A percentile compares a stretch with the other conserved stretches of the same genome.
Conservation (phyloP, 2,329 filamentous ascomycete genomes). For the Fusarium verrucosum region DNA sequence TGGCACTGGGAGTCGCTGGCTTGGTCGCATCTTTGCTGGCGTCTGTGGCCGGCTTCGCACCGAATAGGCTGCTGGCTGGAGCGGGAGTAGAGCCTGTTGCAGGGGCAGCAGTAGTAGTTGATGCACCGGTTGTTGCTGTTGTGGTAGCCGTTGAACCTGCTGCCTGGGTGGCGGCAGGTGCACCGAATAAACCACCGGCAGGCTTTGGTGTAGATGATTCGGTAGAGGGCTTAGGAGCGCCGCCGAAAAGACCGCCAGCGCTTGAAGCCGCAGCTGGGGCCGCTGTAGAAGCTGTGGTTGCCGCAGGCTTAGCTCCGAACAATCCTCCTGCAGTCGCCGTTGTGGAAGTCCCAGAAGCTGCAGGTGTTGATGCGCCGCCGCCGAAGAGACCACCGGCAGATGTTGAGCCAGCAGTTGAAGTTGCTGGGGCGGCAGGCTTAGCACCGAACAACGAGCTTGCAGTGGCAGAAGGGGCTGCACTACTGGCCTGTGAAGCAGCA, state of each 20-base stretch:
- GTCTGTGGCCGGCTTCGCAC: conserved; percentile 48
- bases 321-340: conserved; percentile 46
- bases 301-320: conserved; percentile 48
- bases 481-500: conserved; percentile 32
- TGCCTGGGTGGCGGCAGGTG: conserved; percentile 31
- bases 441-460: conserved; percentile 52
- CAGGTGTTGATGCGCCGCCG: conserved; percentile 42
- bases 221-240: conserved; percentile 35
- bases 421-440: conserved; percentile 52
- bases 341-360: conserved; percentile 44
- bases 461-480: conserved; percentile 35
- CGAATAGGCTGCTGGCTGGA: conserved; percentile 48
- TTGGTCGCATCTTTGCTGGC: conserved; percentile 45
- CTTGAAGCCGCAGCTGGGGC: conserved; percentile 43
- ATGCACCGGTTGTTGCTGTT: conserved; percentile 36
- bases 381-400: conserved; percentile 51
- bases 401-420: conserved; percentile 47
- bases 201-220: conserved; percentile 38
- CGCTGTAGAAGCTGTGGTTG: conserved; percentile 43
- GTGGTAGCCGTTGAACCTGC: conserved; percentile 41
- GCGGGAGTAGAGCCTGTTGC: conserved; percentile 44
- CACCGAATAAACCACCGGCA: conserved; percentile 42
- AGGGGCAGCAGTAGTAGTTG: conserved; percentile 43
- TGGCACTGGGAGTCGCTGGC: conserved; percentile 43
- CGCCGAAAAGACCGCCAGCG: conserved; percentile 41